Percentiles rank a stretch among this genome's conserved stretches.
Conservation (phyloP, 352 stramenopile genomes). For the Pythium phragmitis region DNA sequence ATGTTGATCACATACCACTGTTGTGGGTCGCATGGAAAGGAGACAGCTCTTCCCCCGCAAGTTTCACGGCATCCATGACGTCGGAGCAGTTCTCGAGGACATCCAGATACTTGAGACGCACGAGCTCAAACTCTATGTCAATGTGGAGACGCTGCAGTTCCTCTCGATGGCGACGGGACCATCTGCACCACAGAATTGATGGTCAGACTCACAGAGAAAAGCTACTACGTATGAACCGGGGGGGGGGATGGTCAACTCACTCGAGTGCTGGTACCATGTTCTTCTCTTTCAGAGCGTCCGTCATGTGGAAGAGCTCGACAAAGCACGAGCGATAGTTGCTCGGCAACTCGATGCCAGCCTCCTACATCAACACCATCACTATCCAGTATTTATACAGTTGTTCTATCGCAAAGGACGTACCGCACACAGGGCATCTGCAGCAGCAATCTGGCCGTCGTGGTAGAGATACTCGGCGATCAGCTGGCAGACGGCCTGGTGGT, state of each 20-base stretch:
- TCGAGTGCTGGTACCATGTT: conserved; percentile 65
- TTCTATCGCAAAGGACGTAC: conserved; percentile 23
- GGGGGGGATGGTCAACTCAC: conserved; percentile 44
- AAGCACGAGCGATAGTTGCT: conserved; percentile 61
- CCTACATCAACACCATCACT: conserved; percentile 29
- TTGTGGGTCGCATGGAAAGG: conserved; percentile 61
- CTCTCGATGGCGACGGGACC: conserved; percentile 53
- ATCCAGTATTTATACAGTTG: background rate
- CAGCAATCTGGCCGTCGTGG: conserved; percentile 74
- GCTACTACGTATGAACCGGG: background rate
- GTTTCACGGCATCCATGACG: conserved; percentile 67
- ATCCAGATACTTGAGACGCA: conserved; percentile 82
- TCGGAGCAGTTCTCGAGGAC: conserved; percentile 61
- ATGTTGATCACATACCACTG: conserved; percentile 33
- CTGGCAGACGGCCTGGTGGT: conserved; percentile 62
- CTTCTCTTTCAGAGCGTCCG: conserved; percentile 59
- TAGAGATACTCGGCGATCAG: conserved; percentile 79
- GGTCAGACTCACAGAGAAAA: conserved; percentile 5
- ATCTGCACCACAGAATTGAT: conserved; percentile 32
- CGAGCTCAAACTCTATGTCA: conserved; percentile 82
- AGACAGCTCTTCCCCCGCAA: conserved; percentile 61
- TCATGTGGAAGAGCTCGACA: conserved; percentile 62
- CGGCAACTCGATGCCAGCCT: conserved; percentile 53
- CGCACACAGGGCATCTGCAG: conserved; percentile 67
- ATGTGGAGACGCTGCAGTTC: conserved; percentile 51